Evolutionary conservation across 139 green algal genomes (phyloP).

Genomic region (Picochlorum sp.): DNA sequence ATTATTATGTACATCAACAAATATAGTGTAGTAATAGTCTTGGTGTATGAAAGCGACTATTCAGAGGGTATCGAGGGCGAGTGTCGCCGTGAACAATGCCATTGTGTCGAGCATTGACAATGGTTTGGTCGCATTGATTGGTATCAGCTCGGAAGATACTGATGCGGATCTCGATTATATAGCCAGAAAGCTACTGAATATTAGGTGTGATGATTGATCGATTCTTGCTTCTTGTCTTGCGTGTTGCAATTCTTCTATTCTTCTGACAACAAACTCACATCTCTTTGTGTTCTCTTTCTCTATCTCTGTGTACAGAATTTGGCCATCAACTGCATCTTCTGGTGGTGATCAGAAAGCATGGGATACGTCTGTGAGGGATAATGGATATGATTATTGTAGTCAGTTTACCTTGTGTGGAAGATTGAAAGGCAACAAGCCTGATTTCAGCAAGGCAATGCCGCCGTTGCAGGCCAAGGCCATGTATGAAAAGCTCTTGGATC

Average conservation of each 20-base stretch:
- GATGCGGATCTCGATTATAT: conserved; percentile 40
- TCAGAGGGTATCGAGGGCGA: conserved; percentile 31
- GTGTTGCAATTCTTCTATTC: too few species aligned
- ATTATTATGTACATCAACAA: background rate
- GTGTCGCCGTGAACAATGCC: conserved; percentile 40
- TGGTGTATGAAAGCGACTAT: conserved; percentile 21
- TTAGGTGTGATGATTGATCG: conserved; percentile 13
- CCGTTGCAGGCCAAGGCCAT: conserved; percentile 34
- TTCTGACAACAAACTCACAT: too few species aligned
- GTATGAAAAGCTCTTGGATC: conserved; percentile 48
- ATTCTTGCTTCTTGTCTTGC: too few species aligned
- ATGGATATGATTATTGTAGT: conserved; percentile 37
- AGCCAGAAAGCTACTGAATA: conserved; percentile 32
- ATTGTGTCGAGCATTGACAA: conserved; percentile 41
- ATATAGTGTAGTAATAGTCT: background rate
- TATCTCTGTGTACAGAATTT: conserved; percentile 26
- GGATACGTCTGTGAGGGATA: conserved; percentile 43
- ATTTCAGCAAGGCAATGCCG: conserved; percentile 64
- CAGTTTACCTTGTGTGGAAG: conserved; percentile 73
- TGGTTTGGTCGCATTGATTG: conserved; percentile 56
- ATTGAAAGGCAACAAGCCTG: conserved; percentile 61
- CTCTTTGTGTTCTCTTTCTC: too few species aligned
- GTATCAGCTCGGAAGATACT: conserved; percentile 35
- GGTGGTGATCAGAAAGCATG: conserved; percentile 24
- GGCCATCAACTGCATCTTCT: conserved; percentile 18